Conservation (phyloP, 495 filamentous ascomycete genomes). For the Neurospora hispaniola region DNA sequence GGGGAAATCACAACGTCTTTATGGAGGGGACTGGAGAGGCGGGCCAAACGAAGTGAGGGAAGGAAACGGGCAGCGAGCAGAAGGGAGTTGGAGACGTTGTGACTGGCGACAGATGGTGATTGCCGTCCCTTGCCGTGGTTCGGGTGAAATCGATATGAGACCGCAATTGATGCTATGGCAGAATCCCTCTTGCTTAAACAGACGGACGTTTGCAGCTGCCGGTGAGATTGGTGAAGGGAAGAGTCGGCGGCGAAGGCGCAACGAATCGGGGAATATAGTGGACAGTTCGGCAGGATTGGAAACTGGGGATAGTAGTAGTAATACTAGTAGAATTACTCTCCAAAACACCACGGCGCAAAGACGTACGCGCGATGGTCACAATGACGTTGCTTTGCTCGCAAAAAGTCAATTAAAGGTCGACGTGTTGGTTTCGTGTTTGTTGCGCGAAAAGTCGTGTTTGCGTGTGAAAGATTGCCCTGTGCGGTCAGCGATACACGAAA, state of each 20-base stretch:
- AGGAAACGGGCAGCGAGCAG: neutral
- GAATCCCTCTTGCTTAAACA: neutral
- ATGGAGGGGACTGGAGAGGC: neutral
- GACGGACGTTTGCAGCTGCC: neutral
- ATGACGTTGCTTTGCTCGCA: neutral
- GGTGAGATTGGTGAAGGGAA: too few relatives aligned
- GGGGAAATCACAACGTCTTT: neutral
- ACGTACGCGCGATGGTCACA: neutral
- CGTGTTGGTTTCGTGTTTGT: neutral
- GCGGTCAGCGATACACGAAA: neutral
- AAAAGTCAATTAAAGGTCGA: neutral
- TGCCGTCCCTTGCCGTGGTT: neutral
- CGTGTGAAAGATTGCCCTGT: neutral
- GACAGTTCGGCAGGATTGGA: neutral
- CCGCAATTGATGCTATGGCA: neutral
- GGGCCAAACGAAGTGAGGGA: neutral
- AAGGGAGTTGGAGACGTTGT: neutral
- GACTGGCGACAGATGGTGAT: neutral
- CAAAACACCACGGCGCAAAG: neutral
- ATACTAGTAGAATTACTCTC: neutral
- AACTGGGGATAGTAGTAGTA: too few relatives aligned
- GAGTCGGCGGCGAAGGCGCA: neutral
- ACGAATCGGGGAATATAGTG: neutral
- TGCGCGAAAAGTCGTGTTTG: neutral
- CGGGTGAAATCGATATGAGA: too few relatives aligned